These are phyloP conservation scores for Cicer chorassanicum DNA, from an alignment of 306 rosid genomes.

Conservation along the genomic window DNA sequence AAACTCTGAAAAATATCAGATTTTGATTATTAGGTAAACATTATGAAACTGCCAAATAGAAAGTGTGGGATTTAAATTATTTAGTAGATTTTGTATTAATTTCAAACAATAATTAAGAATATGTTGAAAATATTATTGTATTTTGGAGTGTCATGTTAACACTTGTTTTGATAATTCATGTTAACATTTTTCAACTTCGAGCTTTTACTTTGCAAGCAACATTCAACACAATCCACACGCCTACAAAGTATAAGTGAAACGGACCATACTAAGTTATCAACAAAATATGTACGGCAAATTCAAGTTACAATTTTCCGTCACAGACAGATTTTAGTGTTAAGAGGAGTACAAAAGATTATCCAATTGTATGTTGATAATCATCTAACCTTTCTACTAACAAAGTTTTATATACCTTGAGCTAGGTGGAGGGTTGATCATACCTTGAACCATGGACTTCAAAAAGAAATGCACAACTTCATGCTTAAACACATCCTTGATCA, in stretches of 20 bases:
- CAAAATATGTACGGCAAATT: neutral
- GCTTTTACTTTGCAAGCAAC: no score
- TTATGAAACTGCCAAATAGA: no score
- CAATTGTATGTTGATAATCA: slow-evolving; percentile 16
- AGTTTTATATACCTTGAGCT: slow-evolving; percentile 1
- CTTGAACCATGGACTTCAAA: slow-evolving; percentile 34
- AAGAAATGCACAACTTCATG: slow-evolving; percentile 23
- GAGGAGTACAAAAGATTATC: slow-evolving; percentile 14
- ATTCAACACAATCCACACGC: neutral
- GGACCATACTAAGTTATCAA: slow-evolving; percentile 3
- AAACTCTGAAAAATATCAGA: no score
- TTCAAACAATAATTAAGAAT: no score
- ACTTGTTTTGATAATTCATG: no score
- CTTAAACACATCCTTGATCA: slow-evolving; percentile 29
- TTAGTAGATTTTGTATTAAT: no score
- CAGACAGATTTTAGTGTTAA: slow-evolving; percentile 2
- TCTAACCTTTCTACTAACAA: slow-evolving; percentile 19
- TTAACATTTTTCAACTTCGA: no score
- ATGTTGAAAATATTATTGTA: no score
- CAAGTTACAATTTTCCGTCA: slow-evolving; percentile 13
- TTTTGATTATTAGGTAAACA: no score
- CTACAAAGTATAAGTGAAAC: neutral
- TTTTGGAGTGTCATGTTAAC: no score
- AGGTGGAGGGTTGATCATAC: slow-evolving; percentile 18
- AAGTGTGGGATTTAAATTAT: no score